phyloP scores from a whole-genome alignment of 1,284 basidiomycete species.

The Moesziomyces globuligerus region DNA sequence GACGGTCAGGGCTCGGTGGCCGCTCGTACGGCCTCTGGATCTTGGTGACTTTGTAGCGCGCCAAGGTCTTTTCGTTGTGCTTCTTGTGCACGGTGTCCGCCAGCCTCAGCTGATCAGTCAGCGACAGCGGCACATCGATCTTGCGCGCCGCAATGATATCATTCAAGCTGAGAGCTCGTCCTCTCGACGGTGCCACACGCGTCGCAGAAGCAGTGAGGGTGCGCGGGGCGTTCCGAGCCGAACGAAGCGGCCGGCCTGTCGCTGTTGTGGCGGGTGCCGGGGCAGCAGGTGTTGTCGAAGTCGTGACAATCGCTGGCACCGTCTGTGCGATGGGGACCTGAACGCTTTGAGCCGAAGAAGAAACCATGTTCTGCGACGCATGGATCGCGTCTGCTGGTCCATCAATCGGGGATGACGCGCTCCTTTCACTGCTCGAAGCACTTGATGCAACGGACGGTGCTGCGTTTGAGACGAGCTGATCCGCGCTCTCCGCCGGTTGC shows the following conservation, averaged over 20 bases:
- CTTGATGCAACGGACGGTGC: neutral
- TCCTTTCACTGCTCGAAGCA: neutral
- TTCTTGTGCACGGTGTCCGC: conserved; percentile 47
- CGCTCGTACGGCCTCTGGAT: conserved; percentile 43
- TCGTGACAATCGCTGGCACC: neutral
- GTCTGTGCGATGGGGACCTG: too few species aligned
- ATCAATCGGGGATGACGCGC: neutral
- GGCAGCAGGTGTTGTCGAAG: neutral
- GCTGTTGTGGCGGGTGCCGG: conserved; percentile 6
- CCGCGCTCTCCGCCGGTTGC: conserved; percentile 3
- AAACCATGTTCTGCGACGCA: neutral
- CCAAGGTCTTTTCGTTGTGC: conserved; percentile 45
- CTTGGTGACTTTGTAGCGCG: conserved; percentile 46
- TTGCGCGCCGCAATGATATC: conserved; percentile 48
- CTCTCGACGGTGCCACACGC: conserved; percentile 28
- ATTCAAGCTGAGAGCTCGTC: conserved; percentile 41
- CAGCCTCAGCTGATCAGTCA: conserved; percentile 43
- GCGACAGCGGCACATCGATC: conserved; percentile 38
- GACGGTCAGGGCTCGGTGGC: conserved; percentile 43
- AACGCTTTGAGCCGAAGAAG: neutral
- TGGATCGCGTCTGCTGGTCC: too few species aligned
- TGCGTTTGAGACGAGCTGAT: neutral
- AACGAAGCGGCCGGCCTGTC: conserved; percentile 32
- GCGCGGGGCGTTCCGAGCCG: conserved; percentile 19
- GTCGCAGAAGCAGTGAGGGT: conserved; percentile 31